Base-by-base conservation (phyloP, 805 yeast genomes). In the Dipodascus geniculatus region DNA sequence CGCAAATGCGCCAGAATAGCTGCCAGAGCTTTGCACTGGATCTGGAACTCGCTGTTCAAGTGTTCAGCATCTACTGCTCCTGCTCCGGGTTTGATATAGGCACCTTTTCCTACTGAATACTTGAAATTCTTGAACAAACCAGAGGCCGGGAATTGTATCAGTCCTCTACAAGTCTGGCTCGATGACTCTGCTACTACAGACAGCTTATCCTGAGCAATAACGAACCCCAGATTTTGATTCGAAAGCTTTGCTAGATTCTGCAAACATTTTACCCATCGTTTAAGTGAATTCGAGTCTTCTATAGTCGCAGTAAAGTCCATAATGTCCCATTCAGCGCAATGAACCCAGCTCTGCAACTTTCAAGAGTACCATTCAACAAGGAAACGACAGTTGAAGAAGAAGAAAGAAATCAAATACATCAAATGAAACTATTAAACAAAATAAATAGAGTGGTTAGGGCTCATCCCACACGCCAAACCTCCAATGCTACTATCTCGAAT, bases 401-500 rank as follows among this genome's bases (percentile, higher is more conserved):
- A 28, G 6, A 28, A 6, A 28, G 33, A 11, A 6, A 6, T 28
- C 11, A 28, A 28, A 28, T 28, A 28, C 11, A 28, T 6, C 33
- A 28, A 28, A 28, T n/a, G n/a, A 28, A 28, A 28, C 33, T 28
- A 28, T 6, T 6, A 6, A 6, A 28, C 33, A 28, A 38, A 17
- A 38, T 38, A 38, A 38, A 38, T 38, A 38, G 44, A 38, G 44
- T 17, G 44, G 44, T 38, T 38, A 38, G 44, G 44, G 44, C 20
- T 38, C n/a, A 28, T 9, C 57, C 59, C 47, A 89, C 77, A 56
- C 83, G 76, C 98, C 98, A 90, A 0, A 91, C 76, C 64, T 90
- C 98, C 42, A 91, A 69, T 0, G 85, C 90, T 42, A 84, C 69
- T 2, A 91, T 81, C 53, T 76, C 77, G 67, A 93, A 93, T 63